phyloP scores from a whole-genome alignment of 345 rosid species.

The Lenwebbia sp. region DNA sequence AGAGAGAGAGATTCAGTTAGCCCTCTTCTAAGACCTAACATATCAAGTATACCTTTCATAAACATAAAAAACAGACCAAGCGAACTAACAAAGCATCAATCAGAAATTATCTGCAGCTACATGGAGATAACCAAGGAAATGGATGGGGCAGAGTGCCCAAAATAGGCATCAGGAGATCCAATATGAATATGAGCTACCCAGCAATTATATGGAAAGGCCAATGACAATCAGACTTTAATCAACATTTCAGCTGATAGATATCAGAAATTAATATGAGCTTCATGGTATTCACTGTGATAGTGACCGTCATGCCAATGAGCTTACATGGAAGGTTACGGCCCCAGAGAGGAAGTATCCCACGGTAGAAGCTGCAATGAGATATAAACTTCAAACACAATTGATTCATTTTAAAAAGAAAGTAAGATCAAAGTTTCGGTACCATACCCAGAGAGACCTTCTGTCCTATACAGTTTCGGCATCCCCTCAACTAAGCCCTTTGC shows the following conservation, averaged over 20 bases:
- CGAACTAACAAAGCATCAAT: not conserved
- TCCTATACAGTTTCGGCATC: slow-evolving; percentile 36
- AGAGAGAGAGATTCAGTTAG: not conserved
- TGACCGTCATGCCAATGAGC: not conserved
- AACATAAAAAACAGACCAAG: not conserved
- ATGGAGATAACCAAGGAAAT: not conserved
- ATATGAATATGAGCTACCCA: not conserved
- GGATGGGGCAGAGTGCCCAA: not conserved
- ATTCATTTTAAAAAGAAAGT: not conserved
- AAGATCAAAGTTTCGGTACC: not conserved
- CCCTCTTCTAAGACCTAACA: not conserved
- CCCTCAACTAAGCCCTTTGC: slow-evolving; percentile 60
- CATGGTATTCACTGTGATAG: not conserved
- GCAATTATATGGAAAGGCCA: not conserved
- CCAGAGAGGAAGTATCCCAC: slow-evolving; percentile 32
- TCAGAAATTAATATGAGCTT: not conserved
- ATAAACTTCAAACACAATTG: not conserved
- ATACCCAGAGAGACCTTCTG: slow-evolving; percentile 56
- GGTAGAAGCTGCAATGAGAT: slow-evolving; percentile 15
- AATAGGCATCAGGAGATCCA: not conserved
- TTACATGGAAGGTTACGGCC: slow-evolving; percentile 36
- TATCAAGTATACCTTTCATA: not conserved
- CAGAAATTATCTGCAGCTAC: not conserved
- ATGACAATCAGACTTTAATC: not conserved
- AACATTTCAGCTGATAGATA: not conserved